Base-by-base conservation (phyloP, 139 green algal genomes). In the Yamagishiella unicocca region DNA sequence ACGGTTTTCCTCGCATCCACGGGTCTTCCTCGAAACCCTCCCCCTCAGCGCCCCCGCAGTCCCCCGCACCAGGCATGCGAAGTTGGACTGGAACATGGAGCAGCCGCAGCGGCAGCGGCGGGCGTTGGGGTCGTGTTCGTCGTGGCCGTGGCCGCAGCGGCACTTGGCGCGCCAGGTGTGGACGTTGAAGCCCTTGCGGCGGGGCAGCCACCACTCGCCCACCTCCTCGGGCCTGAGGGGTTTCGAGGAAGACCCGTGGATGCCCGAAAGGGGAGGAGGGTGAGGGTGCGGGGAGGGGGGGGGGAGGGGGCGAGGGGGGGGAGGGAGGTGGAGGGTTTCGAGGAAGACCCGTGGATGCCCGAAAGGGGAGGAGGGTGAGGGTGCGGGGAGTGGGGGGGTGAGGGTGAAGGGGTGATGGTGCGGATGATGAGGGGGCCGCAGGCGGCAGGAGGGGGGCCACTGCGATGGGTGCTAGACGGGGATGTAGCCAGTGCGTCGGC, bases 111-210 rank as follows among this genome's bases (percentile, higher is more conserved):
- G 71, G 55, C 89, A 92, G 35, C 89, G 85, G 50, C 89, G 83
- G 1, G 50, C 33, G 19, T 71, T 81, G 55, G 91, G 84, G 67
- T 91, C 80, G 68, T 94, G 91, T 53, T 89, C 76, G 37, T 93
- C 85, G 45, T 94, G 91, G 0, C 67, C 54, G 70, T 94, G 91
- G 2, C 88, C 88, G 45, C 91, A 94, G 29, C 85, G 66, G 84
- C 91, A 94, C 76, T 93, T 93, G 31, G 91, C 89, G 2, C 91
- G 76, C 85, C 91, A 94, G 42, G 84, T 90, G 72, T 93, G 87
- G 21, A 94, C 87, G 58, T 94, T 93, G 89, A 94, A 94, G 53
- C 91, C 91, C 77, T 94, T 94, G 14, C 91, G 87, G 5, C 91
- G 84, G 27, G 88, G 87, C 53, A 94, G 87, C 91, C 91, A 94